Evolutionary conservation across 768 basidiomycete genomes (phyloP), one percentile per base, ranked within the genome.

Genomic region (Suillus weaverae): DNA sequence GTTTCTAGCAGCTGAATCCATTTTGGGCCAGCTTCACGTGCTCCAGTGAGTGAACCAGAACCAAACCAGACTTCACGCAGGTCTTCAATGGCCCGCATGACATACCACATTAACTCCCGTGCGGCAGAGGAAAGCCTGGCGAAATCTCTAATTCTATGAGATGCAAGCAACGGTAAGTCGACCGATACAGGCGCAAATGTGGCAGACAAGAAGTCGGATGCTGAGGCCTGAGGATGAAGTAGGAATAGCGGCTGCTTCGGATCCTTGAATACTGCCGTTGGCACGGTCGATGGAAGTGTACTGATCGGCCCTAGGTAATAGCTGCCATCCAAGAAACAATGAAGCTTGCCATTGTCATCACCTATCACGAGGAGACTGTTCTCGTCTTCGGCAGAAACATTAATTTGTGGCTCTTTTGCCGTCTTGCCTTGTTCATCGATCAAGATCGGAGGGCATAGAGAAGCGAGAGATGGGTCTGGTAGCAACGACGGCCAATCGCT

Each of bases 11-110:
- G 80, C 62, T 81, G 80, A 36, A 92, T 77, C 91, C 91, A 94
- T 72, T 85, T 89, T 5, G 86, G 84, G 9, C 93, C 93, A 64
- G 89, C 73, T 53, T 88, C 87, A 67, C 89, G 83, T 51, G 91
- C 91, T 54, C 92, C 92, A 66, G 79, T 83, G 56, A 82, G 79
- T 9, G 78, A 83, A 60, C 89, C 87, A 14, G 86, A 84, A 22
- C 93, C 93, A 70, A 86, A 85, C 93, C 93, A 95, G 11, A 81
- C 78, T 33, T 77, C 79, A 22, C 84, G 84, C 86, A 94, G 89
- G 64, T 94, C 92, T 69, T 87, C 86, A 46, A 90, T 77, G 39
- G 87, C 84, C 54, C 89, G 86, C 73, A 89, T 84, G 38, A 81
- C 77, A 77, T 93, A 92, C 87, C 87, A 90, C 9, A 83, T 76